Base-by-base conservation (phyloP, 352 stramenopile genomes). In the Phytopythium vexans region DNA sequence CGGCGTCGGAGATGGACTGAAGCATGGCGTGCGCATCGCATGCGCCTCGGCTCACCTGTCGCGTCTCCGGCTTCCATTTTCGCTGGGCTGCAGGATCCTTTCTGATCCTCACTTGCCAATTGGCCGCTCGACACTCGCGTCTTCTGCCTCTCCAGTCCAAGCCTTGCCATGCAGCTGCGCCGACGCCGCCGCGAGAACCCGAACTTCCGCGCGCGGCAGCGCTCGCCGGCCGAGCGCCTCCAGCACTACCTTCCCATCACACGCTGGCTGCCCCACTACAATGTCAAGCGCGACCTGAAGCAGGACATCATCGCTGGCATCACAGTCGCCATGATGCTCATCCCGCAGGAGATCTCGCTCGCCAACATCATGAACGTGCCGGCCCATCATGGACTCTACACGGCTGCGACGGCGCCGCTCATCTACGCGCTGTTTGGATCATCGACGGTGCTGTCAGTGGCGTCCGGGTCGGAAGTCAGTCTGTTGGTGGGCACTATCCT, bases 321-420 rank as follows among this genome's bases (percentile, higher is more conserved):
- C 49, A 84, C 73, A 5, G 73, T 84, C 9, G 84, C 80, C 48
- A 83, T 97, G 66, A 96, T 97, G 87, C 74, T 91, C 43, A 82
- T 97, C 44, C 88, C 88, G 12, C 85, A 96, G 54, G 79, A 84
- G 37, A 89, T 97, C 58, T 87, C 73, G 56, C 89, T 97, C 59
- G 86, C 86, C 16, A 91, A 86, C 37, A 74, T 97, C 37, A 94
- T 94, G 74, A 64, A 79, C 49, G 66, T 98, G 12, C 84, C 87
- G 8, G 68, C 87, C 0, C 69, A 96, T 46, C 94, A 95, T 69
- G 90, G 92, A 15, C 67, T 98, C 6, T 97, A 97, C 73, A 86
- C 74, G n/a, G 86, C 86, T 0, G 75, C 77, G 1, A 74, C 94
- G 15, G 70, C 95, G 3, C 88, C 89, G 6, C 53, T 94, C 48